Conservation (phyloP, 495 filamentous ascomycete species). For the Neurospora sp. region DNA sequence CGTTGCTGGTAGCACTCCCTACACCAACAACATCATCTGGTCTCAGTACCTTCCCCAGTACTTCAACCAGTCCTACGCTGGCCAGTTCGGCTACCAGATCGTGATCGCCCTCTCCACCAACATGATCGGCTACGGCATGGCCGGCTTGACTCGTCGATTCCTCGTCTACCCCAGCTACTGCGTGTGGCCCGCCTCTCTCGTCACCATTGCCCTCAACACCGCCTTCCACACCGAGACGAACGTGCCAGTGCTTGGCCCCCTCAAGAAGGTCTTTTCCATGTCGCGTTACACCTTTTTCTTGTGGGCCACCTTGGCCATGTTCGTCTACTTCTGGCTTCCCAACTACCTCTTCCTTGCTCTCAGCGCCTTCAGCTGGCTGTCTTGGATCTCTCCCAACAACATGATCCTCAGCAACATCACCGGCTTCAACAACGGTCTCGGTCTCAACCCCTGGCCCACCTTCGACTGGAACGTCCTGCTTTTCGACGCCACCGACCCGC, state of each 20-base stretch:
- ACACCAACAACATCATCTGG: slow-evolving; percentile 34
- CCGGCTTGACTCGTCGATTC: slow-evolving; percentile 43
- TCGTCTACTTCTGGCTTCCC: slow-evolving; percentile 22
- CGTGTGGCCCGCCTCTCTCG: slow-evolving; percentile 31
- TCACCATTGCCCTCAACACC: slow-evolving; percentile 29
- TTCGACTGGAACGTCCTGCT: slow-evolving; percentile 29
- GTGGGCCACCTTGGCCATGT: slow-evolving; percentile 10
- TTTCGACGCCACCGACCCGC: slow-evolving; percentile 20
- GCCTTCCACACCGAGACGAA: slow-evolving; percentile 27
- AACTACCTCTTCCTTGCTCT: slow-evolving; percentile 18
- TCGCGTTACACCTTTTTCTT: slow-evolving; percentile 27
- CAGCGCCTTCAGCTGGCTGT: slow-evolving; percentile 20
- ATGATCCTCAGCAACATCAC: slow-evolving; percentile 20
- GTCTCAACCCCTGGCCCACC: slow-evolving; percentile 29
- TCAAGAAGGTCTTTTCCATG: slow-evolving; percentile 17
- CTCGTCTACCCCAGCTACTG: slow-evolving; percentile 38
- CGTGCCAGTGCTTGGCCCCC: slow-evolving; percentile 21
- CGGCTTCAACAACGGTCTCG: slow-evolving; percentile 26
- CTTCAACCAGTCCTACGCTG: slow-evolving; percentile 28
- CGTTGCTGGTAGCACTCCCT: slow-evolving; percentile 19
- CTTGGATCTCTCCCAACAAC: slow-evolving; percentile 27
- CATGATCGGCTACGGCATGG: slow-evolving; percentile 39
- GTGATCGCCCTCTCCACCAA: slow-evolving; percentile 30
- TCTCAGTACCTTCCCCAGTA: slow-evolving; percentile 25
- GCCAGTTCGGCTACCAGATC: slow-evolving; percentile 30